Evolutionary conservation across 2,329 filamentous ascomycete species (phyloP).

Genomic region (Botrytis deweyae): DNA sequence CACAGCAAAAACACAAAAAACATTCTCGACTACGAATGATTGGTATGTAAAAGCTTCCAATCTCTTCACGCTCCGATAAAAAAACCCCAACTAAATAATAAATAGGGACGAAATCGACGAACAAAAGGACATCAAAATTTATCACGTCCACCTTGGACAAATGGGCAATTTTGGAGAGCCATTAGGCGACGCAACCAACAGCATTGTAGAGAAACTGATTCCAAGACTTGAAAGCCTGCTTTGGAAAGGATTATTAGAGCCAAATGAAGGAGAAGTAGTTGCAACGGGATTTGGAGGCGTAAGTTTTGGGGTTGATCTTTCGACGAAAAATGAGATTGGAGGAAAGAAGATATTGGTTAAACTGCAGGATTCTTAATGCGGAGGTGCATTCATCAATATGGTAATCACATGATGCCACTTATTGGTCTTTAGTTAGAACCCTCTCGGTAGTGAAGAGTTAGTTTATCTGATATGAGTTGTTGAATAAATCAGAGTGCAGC

Average conservation of each 20-base stretch:
- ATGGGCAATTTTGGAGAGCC: constrained; percentile 29
- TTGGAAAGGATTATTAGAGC: background rate
- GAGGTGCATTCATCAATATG: background rate
- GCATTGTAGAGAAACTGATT: constrained; percentile 10
- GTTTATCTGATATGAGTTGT: background rate
- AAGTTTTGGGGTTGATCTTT: constrained; percentile 15
- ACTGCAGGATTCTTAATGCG: constrained; percentile 1
- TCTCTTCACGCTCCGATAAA: background rate
- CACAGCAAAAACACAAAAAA: background rate
- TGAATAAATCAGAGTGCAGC: background rate
- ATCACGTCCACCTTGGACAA: constrained; percentile 27
- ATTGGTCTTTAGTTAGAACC: background rate
- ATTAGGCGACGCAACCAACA: constrained; percentile 23
- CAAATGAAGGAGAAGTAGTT: constrained; percentile 8
- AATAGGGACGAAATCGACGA: constrained; percentile 28
- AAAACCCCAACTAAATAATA: background rate
- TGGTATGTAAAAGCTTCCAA: background rate
- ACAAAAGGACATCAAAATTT: constrained; percentile 25
- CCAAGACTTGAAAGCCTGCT: constrained; percentile 14
- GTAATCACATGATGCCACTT: background rate
- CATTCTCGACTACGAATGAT: constrained; percentile 20
- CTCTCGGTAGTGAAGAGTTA: background rate
- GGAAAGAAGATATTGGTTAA: constrained; percentile 18
- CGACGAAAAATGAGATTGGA: constrained; percentile 1
- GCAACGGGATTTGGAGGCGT: constrained; percentile 11